phyloP scores from a whole-genome alignment of 495 filamentous ascomycete genomes.

The Podospora anserina region DNA sequence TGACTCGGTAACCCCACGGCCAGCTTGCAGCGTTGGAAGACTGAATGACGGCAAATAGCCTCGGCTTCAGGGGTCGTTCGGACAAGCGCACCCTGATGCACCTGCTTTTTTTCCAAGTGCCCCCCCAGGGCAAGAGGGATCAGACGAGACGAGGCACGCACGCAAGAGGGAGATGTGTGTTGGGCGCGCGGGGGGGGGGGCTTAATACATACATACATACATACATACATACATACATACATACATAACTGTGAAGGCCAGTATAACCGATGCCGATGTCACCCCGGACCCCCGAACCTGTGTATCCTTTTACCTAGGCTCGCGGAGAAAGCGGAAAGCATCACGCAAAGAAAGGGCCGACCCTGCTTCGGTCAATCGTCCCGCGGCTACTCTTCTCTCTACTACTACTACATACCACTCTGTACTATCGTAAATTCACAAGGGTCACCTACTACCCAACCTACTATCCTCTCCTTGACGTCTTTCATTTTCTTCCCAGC shows the following conservation, averaged over 20 bases:
- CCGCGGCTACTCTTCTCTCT: constrained; percentile 17
- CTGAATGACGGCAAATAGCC: constrained; percentile 32
- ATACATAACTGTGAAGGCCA: too few relatives aligned
- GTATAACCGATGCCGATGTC: constrained; percentile 8
- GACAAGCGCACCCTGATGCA: constrained; percentile 21
- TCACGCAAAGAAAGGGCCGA: constrained; percentile 11
- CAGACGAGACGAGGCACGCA: background rate
- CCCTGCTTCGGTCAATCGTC: constrained; percentile 21
- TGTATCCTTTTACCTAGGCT: constrained; percentile 23
- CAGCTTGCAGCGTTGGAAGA: constrained; percentile 10
- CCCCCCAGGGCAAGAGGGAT: too few relatives aligned
- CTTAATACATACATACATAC: background rate
- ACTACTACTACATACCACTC: background rate
- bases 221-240: background rate
- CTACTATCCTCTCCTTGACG: background rate
- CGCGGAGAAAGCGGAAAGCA: constrained; percentile 13
- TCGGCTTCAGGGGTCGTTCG: constrained; percentile 33
- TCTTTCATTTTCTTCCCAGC: background rate
- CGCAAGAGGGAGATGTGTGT: background rate
- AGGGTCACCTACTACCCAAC: background rate
- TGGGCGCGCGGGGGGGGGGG: too few relatives aligned
- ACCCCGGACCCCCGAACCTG: constrained; percentile 14
- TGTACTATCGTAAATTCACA: constrained; percentile 10
- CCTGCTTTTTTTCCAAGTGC: background rate
- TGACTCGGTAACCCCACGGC: constrained; percentile 24